Evolutionary conservation across 306 rosid species (phyloP).

Genomic region (Quercus cerris): DNA sequence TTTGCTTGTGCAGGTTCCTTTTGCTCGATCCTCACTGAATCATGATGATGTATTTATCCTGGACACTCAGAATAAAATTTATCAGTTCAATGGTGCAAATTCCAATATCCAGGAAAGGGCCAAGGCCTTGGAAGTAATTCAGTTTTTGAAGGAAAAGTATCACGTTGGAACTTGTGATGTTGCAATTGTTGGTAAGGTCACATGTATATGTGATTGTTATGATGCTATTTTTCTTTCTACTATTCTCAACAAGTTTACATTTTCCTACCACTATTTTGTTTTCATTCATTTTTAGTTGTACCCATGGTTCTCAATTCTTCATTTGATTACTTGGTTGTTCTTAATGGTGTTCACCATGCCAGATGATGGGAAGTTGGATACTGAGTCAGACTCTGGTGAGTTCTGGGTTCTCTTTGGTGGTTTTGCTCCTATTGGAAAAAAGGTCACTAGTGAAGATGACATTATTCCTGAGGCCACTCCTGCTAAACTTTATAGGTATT

Average conservation of each 20-base stretch:
- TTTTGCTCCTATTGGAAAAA: slow-evolving; percentile 98
- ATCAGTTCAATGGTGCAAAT: slow-evolving; percentile 97
- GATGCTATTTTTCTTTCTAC: background rate
- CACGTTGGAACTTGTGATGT: slow-evolving; percentile 84
- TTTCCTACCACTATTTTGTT: slow-evolving; percentile 1
- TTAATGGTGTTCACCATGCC: slow-evolving; percentile 23
- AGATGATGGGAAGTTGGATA: slow-evolving; percentile 99
- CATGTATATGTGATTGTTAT: slow-evolving; percentile 1
- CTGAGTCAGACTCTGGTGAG: slow-evolving; percentile 98
- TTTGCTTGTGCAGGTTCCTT: slow-evolving; percentile 73
- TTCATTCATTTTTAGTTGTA: slow-evolving; percentile 14
- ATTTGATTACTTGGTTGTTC: slow-evolving; percentile 10
- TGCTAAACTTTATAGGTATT: slow-evolving; percentile 82
- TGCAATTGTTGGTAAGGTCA: slow-evolving; percentile 91
- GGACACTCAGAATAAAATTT: slow-evolving; percentile 79
- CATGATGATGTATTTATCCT: slow-evolving; percentile 98
- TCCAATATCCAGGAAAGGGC: slow-evolving; percentile 99
- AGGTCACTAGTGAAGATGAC: slow-evolving; percentile 80
- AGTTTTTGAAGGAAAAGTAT: slow-evolving; percentile 90
- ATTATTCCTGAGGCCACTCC: slow-evolving; percentile 76
- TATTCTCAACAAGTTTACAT: background rate
- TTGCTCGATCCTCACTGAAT: slow-evolving; percentile 90
- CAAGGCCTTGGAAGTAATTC: slow-evolving; percentile 93
- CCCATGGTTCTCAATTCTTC: slow-evolving; percentile 6
- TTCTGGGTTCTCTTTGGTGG: slow-evolving; percentile 99